These are phyloP conservation scores for Metschnikowia kunwiensis DNA, from an alignment of 805 yeast species.

Conservation along the genomic window DNA sequence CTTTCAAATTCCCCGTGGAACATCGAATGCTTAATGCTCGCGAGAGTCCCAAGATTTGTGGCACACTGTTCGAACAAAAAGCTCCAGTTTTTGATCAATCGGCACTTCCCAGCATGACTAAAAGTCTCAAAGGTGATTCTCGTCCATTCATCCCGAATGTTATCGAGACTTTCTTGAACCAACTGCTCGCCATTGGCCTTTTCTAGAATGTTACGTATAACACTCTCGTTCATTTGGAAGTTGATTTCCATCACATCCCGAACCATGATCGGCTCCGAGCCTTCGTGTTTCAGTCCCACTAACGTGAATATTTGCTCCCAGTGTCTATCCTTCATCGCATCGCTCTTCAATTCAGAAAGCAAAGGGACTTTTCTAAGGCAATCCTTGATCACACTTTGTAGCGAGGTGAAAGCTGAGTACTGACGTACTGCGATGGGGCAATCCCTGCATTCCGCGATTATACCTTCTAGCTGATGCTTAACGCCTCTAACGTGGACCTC, in stretches of 20 bases:
- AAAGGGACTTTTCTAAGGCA: slow-evolving; percentile 37
- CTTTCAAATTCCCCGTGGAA: slow-evolving; percentile 59
- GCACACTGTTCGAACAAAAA: slow-evolving; percentile 52
- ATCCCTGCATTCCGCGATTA: slow-evolving; percentile 43
- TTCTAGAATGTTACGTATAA: slow-evolving; percentile 47
- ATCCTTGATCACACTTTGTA: slow-evolving; percentile 45
- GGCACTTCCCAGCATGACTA: slow-evolving; percentile 48
- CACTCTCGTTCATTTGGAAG: slow-evolving; percentile 41
- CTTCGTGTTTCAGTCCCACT: slow-evolving; percentile 24
- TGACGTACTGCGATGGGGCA: slow-evolving; percentile 61
- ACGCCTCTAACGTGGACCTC: slow-evolving; percentile 44
- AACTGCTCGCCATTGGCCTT: slow-evolving; percentile 72
- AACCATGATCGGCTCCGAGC: slow-evolving; percentile 36
- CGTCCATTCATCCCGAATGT: slow-evolving; percentile 58
- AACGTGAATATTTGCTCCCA: slow-evolving; percentile 51
- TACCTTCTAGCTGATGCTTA: slow-evolving; percentile 48
- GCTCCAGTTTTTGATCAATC: slow-evolving; percentile 69
- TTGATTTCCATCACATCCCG: slow-evolving; percentile 63
- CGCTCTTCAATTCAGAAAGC: slow-evolving; percentile 50
- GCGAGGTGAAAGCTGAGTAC: slow-evolving; percentile 63
- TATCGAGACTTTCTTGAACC: slow-evolving; percentile 53
- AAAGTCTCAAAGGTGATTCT: slow-evolving; percentile 49
- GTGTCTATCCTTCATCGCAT: slow-evolving; percentile 61
- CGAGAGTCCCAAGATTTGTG: slow-evolving; percentile 59
- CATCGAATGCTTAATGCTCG: slow-evolving; percentile 69